A percentile compares a stretch with the other conserved stretches of the same genome.
Evolutionary conservation across 2,329 filamentous ascomycete genomes (phyloP).

Genomic region (Colletotrichum tropicicola): DNA sequence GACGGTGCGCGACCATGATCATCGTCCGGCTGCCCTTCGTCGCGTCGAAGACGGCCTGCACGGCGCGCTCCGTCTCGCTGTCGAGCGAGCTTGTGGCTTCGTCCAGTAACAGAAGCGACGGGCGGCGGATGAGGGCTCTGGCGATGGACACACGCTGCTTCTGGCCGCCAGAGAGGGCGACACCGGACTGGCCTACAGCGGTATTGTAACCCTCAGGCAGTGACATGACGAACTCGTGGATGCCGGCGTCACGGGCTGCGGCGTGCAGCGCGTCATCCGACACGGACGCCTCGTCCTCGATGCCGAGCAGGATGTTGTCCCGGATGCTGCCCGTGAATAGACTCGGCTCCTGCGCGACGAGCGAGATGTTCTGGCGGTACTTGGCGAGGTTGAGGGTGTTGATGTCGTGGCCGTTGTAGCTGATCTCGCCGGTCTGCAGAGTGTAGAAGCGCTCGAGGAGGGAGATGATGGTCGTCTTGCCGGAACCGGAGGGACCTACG

Average conservation of each 20-base stretch:
- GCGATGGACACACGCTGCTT: slow-evolving; percentile 63
- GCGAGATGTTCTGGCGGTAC: slow-evolving; percentile 46
- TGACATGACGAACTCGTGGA: slow-evolving; percentile 75
- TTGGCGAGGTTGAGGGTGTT: slow-evolving; percentile 34
- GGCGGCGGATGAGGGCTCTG: slow-evolving; percentile 21
- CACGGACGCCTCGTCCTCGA: slow-evolving; percentile 24
- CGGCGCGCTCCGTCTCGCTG: slow-evolving; percentile 26
- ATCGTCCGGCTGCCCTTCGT: slow-evolving; percentile 23
- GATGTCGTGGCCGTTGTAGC: slow-evolving; percentile 39
- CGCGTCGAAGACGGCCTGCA: slow-evolving; percentile 28
- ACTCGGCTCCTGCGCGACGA: slow-evolving; percentile 52
- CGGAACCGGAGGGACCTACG: slow-evolving; percentile 66
- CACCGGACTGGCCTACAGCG: slow-evolving; percentile 14
- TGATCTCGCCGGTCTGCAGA: slow-evolving; percentile 36
- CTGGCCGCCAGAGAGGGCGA: slow-evolving; percentile 60
- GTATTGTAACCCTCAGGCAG: slow-evolving; percentile 70
- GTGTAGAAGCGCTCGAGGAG: slow-evolving; percentile 40
- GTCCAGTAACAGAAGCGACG: slow-evolving; percentile 16
- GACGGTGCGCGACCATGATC: slow-evolving; percentile 51
- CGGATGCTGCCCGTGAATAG: slow-evolving; percentile 51
- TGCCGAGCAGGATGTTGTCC: slow-evolving; percentile 36
- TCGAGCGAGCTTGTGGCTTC: slow-evolving; percentile 26
- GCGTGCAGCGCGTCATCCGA: slow-evolving; percentile 11
- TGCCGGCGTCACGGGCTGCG: slow-evolving; percentile 57
- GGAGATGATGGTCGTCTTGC: slow-evolving; percentile 40